phyloP scores from a whole-genome alignment of 495 filamentous ascomycete species.

The Xylaria bambusicola region DNA sequence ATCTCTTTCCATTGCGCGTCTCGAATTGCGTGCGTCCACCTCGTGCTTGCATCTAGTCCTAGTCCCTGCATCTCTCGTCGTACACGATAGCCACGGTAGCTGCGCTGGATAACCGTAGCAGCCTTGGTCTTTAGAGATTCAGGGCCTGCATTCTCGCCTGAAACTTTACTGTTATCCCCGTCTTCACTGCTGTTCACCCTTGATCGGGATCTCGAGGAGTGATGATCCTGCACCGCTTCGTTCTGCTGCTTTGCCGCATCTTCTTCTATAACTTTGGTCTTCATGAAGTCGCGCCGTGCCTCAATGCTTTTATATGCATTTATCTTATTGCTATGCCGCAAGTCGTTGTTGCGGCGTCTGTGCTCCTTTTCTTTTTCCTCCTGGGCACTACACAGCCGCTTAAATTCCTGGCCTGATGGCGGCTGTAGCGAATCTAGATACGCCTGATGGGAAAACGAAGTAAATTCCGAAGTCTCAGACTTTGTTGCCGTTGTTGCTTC shows the following conservation, averaged over 20 bases:
- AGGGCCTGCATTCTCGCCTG: slow-evolving; percentile 17
- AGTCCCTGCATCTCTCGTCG: slow-evolving; percentile 66
- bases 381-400: slow-evolving; percentile 46
- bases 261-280: slow-evolving; percentile 23
- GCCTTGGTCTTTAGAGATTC: slow-evolving; percentile 36
- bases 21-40: slow-evolving; percentile 69
- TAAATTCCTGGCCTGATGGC: slow-evolving; percentile 46
- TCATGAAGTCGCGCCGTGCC: slow-evolving; percentile 30
- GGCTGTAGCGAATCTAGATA: slow-evolving; percentile 52
- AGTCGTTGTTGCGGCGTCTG: slow-evolving; percentile 35
- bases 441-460: slow-evolving; percentile 31
- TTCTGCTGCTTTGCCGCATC: neutral
- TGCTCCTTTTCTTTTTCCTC: slow-evolving; percentile 48
- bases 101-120: slow-evolving; percentile 62
- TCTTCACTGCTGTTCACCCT: slow-evolving; percentile 12
- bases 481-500: neutral
- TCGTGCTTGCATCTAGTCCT: slow-evolving; percentile 62
- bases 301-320: slow-evolving; percentile 25
- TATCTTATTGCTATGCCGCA: slow-evolving; percentile 31
- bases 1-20: slow-evolving; percentile 64
- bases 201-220: slow-evolving; percentile 11
- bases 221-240: neutral
- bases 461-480: neutral
- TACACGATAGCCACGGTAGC: slow-evolving; percentile 70
- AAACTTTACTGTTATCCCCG: slow-evolving; percentile 1